Evolutionary conservation across 148 eudicot species (phyloP).

Genomic region (Fagopyrum tataricum): DNA sequence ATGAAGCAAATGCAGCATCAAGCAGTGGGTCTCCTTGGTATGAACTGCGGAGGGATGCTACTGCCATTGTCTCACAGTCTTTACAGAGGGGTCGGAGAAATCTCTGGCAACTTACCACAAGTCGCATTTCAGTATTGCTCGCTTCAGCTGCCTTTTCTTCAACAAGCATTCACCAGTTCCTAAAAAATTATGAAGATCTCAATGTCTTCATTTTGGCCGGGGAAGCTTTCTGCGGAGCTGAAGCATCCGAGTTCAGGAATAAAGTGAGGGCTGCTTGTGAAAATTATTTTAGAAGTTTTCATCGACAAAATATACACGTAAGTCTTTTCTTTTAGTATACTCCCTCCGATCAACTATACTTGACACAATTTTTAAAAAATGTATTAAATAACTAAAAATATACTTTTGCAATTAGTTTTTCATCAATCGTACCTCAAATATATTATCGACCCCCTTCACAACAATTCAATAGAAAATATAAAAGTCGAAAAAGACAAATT

Average conservation of each 20-base stretch:
- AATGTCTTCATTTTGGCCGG: slow-evolving; percentile 73
- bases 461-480: no score
- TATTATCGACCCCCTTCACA: no score
- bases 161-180: slow-evolving; percentile 87
- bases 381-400: no score
- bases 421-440: no score
- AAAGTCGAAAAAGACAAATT: no score
- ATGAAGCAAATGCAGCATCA: slow-evolving; percentile 49
- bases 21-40: slow-evolving; percentile 86
- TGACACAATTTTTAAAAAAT: no score
- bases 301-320: slow-evolving; percentile 82
- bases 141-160: slow-evolving; percentile 83
- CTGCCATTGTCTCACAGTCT: slow-evolving; percentile 66
- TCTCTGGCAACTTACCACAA: slow-evolving; percentile 88
- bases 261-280: slow-evolving; percentile 75
- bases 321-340: slow-evolving; percentile 26
- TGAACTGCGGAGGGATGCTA: slow-evolving; percentile 84
- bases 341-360: no score
- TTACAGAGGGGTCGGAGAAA: slow-evolving; percentile 76
- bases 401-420: no score
- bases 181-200: slow-evolving; percentile 84
- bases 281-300: slow-evolving; percentile 67
- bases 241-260: slow-evolving; percentile 78
- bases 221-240: slow-evolving; percentile 81
- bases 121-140: slow-evolving; percentile 80